Evolutionary conservation across 805 yeast genomes (phyloP).

Genomic region (Hanseniaspora valbyensis): DNA sequence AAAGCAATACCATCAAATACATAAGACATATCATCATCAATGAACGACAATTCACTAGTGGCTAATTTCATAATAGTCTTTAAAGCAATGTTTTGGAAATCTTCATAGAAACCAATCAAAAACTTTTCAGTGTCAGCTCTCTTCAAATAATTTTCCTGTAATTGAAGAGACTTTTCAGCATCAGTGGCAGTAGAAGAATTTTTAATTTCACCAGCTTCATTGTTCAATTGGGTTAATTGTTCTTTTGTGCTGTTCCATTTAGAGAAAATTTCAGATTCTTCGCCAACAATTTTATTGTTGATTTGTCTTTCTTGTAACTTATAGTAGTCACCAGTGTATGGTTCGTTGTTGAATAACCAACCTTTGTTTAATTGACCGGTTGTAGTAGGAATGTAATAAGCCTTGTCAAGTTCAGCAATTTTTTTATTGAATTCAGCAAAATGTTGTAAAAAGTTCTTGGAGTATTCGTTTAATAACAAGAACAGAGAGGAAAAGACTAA

Average conservation of each 20-base stretch:
- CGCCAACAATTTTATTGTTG: not conserved
- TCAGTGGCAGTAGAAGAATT: not conserved
- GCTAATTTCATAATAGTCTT: slow-evolving; percentile 69
- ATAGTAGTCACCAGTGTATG: slow-evolving; percentile 44
- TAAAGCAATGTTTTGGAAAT: slow-evolving; percentile 64
- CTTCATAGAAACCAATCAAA: slow-evolving; percentile 57
- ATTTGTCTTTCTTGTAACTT: slow-evolving; percentile 40
- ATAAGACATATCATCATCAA: slow-evolving; percentile 5
- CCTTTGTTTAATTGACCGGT: slow-evolving; percentile 56
- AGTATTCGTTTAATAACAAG: slow-evolving; percentile 50
- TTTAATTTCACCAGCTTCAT: slow-evolving; percentile 1
- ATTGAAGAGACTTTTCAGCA: not conserved
- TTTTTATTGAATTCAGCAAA: slow-evolving; percentile 41
- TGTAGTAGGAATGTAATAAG: slow-evolving; percentile 50
- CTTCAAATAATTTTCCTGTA: slow-evolving; percentile 3
- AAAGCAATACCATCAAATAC: slow-evolving; percentile 9
- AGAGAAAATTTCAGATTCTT: slow-evolving; percentile 8
- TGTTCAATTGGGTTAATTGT: not conserved
- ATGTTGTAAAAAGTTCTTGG: slow-evolving; percentile 49
- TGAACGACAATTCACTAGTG: slow-evolving; percentile 48
- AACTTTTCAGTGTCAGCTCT: slow-evolving; percentile 64
- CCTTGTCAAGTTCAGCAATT: slow-evolving; percentile 37
- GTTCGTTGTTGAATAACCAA: slow-evolving; percentile 44
- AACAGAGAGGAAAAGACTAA: slow-evolving; percentile 34
- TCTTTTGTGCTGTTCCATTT: slow-evolving; percentile 9